These are phyloP conservation scores for Fusarium sp. DNA, from an alignment of 2,329 filamentous ascomycete species.

Conservation along the genomic window DNA sequence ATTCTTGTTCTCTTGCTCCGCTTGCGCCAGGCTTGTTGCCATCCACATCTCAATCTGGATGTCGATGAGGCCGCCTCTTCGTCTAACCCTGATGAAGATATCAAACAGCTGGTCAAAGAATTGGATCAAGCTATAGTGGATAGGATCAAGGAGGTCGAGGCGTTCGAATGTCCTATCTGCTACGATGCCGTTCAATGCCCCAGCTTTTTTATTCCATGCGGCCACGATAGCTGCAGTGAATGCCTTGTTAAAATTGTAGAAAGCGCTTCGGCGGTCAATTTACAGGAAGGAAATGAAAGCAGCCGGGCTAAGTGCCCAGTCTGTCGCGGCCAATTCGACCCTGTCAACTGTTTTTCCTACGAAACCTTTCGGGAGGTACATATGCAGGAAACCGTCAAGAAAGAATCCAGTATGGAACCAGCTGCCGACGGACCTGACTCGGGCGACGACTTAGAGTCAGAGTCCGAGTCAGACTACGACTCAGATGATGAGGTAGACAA, in stretches of 20 bases:
- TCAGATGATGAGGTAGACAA: constrained; percentile 48
- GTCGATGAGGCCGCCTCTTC: constrained; percentile 49
- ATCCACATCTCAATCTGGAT: constrained; percentile 45
- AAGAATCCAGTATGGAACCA: constrained; percentile 47
- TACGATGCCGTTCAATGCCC: constrained; percentile 80
- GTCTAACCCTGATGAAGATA: constrained; percentile 56
- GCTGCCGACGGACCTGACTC: constrained; percentile 49
- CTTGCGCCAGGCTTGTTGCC: constrained; percentile 75
- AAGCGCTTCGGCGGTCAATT: constrained; percentile 60
- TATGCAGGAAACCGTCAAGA: constrained; percentile 63
- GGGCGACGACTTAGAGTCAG: constrained; percentile 39
- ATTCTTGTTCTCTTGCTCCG: constrained; percentile 84
- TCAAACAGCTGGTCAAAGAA: constrained; percentile 69
- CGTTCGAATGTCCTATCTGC: constrained; percentile 85
- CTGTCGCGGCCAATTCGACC: constrained; percentile 74
- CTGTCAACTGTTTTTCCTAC: constrained; percentile 77
- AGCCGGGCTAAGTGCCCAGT: constrained; percentile 74
- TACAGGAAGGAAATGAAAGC: constrained; percentile 69
- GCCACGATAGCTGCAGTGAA: constrained; percentile 80
- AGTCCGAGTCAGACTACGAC: constrained; percentile 42
- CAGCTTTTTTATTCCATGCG: constrained; percentile 82
- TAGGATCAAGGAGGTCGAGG: constrained; percentile 68
- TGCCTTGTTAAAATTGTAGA: constrained; percentile 78
- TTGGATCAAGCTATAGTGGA: constrained; percentile 69
- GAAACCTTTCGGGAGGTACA: constrained; percentile 78